phyloP scores from a whole-genome alignment of 257 asterid genomes.

The Penstemon barbatus region DNA sequence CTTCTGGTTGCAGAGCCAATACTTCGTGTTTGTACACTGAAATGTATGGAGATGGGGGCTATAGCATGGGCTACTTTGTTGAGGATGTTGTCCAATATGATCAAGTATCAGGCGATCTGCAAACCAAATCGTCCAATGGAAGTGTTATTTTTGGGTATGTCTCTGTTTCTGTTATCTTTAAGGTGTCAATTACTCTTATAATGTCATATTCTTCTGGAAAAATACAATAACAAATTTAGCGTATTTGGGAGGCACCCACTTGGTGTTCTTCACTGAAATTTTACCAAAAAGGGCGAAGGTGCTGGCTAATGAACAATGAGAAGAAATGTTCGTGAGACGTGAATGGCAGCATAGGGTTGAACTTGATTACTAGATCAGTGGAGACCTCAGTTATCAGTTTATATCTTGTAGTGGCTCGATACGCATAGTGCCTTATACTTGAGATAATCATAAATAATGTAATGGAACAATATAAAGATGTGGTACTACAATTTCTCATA shows the following conservation, averaged over 20 bases:
- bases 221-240: too few relatives aligned
- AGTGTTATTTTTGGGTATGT: conserved; percentile 95
- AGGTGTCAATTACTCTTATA: too few relatives aligned
- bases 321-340: neutral
- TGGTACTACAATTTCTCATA: neutral
- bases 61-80: conserved; percentile 91
- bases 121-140: conserved; percentile 86
- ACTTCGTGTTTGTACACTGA: conserved; percentile 83
- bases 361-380: neutral
- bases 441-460: neutral
- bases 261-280: too few relatives aligned
- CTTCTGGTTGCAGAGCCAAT: conserved; percentile 63
- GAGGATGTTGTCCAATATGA: conserved; percentile 89
- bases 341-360: neutral
- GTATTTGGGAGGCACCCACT: too few relatives aligned
- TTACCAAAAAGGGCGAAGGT: neutral
- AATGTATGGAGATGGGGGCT: conserved; percentile 92
- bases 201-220: too few relatives aligned
- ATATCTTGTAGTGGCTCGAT: neutral
- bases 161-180: neutral
- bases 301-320: neutral
- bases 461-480: neutral
- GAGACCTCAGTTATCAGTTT: conserved; percentile 14
- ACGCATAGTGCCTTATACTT: conserved; percentile 9
- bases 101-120: conserved; percentile 92